Evolutionary conservation across 495 filamentous ascomycete species (phyloP).

Genomic region (Aspergillus baeticus): DNA sequence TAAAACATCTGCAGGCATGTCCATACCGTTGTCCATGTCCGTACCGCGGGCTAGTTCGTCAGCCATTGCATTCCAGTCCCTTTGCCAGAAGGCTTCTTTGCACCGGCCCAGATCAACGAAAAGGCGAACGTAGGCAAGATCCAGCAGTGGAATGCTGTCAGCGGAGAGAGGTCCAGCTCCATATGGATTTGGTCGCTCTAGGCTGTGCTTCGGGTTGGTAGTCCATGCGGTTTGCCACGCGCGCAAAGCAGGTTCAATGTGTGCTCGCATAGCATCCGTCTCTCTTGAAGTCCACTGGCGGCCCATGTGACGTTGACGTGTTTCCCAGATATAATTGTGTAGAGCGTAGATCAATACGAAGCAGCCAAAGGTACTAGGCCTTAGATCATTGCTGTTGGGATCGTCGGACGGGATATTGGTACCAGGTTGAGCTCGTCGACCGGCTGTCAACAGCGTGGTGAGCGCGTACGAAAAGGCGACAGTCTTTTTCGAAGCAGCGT

Average conservation of each 20-base stretch:
- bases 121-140: constrained; percentile 89
- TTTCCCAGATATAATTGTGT: constrained; percentile 99
- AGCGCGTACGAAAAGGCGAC: constrained; percentile 74
- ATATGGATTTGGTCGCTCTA: constrained; percentile 86
- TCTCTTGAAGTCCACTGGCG: constrained; percentile 89
- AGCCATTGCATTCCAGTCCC: constrained; percentile 90
- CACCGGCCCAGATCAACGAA: constrained; percentile 90
- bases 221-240: constrained; percentile 97
- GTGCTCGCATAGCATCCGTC: constrained; percentile 93
- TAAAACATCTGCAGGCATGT: constrained; percentile 35
- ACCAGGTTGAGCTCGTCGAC: constrained; percentile 60
- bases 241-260: constrained; percentile 90
- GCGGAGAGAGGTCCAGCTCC: constrained; percentile 88
- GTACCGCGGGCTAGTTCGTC: constrained; percentile 81
- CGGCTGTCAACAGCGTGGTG: constrained; percentile 75
- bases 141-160: constrained; percentile 90
- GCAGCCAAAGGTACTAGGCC: constrained; percentile 93
- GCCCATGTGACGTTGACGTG: constrained; percentile 84
- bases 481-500: constrained; percentile 59
- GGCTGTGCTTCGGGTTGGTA: constrained; percentile 78
- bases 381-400: constrained; percentile 62
- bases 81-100: constrained; percentile 93
- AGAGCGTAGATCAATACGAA: constrained; percentile 91
- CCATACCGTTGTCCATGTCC: constrained; percentile 73
- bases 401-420: constrained; percentile 25